phyloP scores from a whole-genome alignment of 2,329 filamentous ascomycete genomes.

The Trichoderma koningiopsis region DNA sequence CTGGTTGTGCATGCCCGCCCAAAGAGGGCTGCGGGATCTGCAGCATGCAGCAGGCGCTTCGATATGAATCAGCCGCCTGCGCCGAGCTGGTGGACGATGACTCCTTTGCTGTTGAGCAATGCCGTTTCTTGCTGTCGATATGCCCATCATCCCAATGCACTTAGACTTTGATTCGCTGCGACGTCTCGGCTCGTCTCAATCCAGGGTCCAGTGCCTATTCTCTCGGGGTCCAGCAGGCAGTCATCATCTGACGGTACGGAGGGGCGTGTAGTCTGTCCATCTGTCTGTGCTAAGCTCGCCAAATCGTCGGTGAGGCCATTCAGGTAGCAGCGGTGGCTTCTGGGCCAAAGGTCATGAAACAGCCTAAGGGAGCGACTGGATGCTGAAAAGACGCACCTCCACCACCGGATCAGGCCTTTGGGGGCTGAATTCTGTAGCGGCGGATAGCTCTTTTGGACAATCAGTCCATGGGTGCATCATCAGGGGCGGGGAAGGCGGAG shows the following conservation, averaged over 20 bases:
- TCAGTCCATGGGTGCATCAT: constrained; percentile 1
- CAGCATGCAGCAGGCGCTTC: neutral
- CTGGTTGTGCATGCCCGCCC: constrained; percentile 1
- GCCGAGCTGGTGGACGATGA: neutral
- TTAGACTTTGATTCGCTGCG: neutral
- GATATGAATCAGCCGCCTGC: neutral
- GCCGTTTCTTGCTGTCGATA: neutral
- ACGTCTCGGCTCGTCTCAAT: neutral
- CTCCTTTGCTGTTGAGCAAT: neutral
- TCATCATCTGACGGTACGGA: constrained; percentile 21
- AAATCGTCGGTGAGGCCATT: constrained; percentile 21
- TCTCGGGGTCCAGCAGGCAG: constrained; percentile 2
- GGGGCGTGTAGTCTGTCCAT: neutral
- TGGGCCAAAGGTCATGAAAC: constrained; percentile 15
- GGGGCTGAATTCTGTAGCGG: constrained; percentile 19
- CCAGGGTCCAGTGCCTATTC: neutral
- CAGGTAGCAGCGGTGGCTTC: neutral
- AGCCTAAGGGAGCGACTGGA: constrained; percentile 6
- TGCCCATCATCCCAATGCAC: neutral
- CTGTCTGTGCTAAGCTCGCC: neutral
- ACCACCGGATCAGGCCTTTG: constrained; percentile 8
- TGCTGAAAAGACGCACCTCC: neutral
- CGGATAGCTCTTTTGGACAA: constrained; percentile 2
- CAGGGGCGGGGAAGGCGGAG: constrained; percentile 23
- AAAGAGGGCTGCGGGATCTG: constrained; percentile 3